Evolutionary conservation across 1,284 basidiomycete genomes (phyloP), one percentile per base, ranked within the genome.

Genomic region (Rhodotorula sp.): DNA sequence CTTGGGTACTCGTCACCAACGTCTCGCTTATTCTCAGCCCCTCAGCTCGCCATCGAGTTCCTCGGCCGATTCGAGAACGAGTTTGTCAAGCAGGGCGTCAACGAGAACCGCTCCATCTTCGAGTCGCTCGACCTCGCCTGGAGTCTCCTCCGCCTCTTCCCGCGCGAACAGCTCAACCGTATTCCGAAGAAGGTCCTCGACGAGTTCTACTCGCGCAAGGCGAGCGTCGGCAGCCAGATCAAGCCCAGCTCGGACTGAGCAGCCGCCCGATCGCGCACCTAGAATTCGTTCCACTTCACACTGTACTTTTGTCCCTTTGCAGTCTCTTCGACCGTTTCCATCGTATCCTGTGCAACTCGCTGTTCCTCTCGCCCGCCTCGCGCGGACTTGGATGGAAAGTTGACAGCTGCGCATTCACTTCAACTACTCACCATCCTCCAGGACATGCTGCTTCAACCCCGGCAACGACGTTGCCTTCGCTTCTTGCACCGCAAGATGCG

Each of bases 51-150:
- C 8, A 83, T 95, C 64, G 92, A 94, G 80, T 95, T 96, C 84
- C 82, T 95, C 17, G 76, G 91, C 92, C 81, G 92, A 34, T 96
- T 97, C 81, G 94, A 97, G 83, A 88, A 88, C 72, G 89, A 93
- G 78, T 97, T 96, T 80, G 93, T 97, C 59, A 91, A 91, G 61
- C 94, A 97, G 86, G 92, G 94, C 67, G 86, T 91, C 29, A 97
- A 97, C 82, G 96, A 99, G 83, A 89, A 93, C 60, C 88, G 96
- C 69, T 92, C 92, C 63, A 92, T 99, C 83, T 98, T 97, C 81
- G 95, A 99, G 78, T 95, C 92, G 66, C 86, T 99, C 66, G 96
- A 99, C 82, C 85, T 99, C 65, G 96, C 94, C 29, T 99, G 96
- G 96, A 90, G 90, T 46, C 83, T 99, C 68, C 86, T 99, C 76